Conservation (phyloP, 208 protist genomes). For the Leishmania tarentolae region DNA sequence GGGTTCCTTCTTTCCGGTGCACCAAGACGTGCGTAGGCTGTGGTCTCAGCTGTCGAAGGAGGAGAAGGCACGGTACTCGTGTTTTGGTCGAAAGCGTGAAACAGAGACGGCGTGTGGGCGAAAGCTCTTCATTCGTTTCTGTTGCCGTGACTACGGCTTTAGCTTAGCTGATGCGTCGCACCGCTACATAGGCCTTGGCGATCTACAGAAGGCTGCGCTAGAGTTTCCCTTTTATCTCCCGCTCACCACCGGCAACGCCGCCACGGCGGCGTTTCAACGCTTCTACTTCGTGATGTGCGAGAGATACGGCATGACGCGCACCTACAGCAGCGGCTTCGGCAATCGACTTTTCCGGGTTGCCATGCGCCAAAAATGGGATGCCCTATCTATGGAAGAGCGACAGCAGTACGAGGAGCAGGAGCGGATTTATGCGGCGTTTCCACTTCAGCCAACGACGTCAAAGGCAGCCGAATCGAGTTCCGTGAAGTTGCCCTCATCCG, state of each 20-base stretch:
- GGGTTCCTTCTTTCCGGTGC: constrained; percentile 37
- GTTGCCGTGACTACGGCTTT: constrained; percentile 78
- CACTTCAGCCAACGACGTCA: constrained; percentile 22
- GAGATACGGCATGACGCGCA: constrained; percentile 53
- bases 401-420: constrained; percentile 32
- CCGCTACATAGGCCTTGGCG: constrained; percentile 47
- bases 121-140: constrained; percentile 69
- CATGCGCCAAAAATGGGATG: constrained; percentile 67
- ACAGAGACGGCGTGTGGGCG: constrained; percentile 36
- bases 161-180: constrained; percentile 37
- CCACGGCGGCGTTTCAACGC: constrained; percentile 43
- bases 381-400: constrained; percentile 57
- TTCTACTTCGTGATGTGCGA: constrained; percentile 70
- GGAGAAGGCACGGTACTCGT: constrained; percentile 47
- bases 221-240: constrained; percentile 80
- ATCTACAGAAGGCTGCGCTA: constrained; percentile 77
- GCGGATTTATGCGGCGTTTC: constrained; percentile 44
- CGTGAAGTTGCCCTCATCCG: neutral
- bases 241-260: constrained; percentile 38
- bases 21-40: neutral
- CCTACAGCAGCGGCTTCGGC: constrained; percentile 20
- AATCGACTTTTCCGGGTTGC: constrained; percentile 67
- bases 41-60: constrained; percentile 52
- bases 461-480: neutral
- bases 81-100: constrained; percentile 47